Percentiles rank a stretch among this genome's conserved stretches.
Evolutionary conservation across 768 basidiomycete genomes (phyloP).

Genomic region (Russula sp.): DNA sequence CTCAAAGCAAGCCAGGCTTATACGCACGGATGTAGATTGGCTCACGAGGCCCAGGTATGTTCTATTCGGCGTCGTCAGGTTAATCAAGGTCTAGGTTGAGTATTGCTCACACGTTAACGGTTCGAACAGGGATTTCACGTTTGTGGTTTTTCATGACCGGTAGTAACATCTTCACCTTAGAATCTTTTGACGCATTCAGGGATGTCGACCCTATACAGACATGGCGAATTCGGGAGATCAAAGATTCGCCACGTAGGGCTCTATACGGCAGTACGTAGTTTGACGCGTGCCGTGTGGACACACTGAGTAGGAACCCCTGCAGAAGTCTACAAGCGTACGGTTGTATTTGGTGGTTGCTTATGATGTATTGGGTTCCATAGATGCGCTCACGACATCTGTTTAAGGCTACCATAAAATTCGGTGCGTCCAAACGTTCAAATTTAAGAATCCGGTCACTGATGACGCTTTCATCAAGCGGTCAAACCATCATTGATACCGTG

Average conservation of each 20-base stretch:
- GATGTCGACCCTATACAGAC: conserved; percentile 77
- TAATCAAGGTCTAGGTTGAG: neutral
- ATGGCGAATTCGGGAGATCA: conserved; percentile 65
- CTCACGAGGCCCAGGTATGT: conserved; percentile 64
- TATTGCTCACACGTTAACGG: conserved; percentile 9
- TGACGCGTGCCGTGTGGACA: conserved; percentile 1
- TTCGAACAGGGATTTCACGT: conserved; percentile 73
- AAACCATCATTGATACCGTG: conserved; percentile 68
- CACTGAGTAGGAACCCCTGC: conserved; percentile 11
- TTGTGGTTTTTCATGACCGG: conserved; percentile 31
- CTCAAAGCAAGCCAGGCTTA: conserved; percentile 62
- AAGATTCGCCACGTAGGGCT: conserved; percentile 50
- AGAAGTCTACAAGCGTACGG: conserved; percentile 63
- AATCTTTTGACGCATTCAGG: conserved; percentile 2
- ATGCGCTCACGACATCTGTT: conserved; percentile 2
- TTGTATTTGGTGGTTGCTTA: conserved; percentile 64
- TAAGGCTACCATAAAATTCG: conserved; percentile 79
- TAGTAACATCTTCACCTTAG: neutral
- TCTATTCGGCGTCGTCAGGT: neutral
- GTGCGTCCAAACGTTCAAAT: conserved; percentile 35
- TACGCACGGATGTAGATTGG: conserved; percentile 80
- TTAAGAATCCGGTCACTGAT: neutral
- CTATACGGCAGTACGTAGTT: conserved; percentile 68
- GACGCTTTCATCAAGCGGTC: conserved; percentile 25
- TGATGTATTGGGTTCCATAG: conserved; percentile 3